Conservation (phyloP, 495 filamentous ascomycete genomes). For the Cladorrhinum samala region DNA sequence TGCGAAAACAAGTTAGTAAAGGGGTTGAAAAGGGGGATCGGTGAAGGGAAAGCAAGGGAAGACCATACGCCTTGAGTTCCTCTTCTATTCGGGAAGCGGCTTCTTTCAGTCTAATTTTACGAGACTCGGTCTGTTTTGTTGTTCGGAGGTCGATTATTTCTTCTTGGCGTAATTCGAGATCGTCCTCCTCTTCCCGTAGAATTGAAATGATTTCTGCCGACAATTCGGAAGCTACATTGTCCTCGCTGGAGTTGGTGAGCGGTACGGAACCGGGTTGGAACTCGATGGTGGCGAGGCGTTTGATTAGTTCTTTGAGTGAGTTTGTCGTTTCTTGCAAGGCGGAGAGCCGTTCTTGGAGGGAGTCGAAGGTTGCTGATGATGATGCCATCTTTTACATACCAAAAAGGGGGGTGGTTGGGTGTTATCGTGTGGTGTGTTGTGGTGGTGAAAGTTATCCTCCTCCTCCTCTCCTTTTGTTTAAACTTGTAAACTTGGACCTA, state of each 20-base stretch:
- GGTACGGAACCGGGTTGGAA: constrained; percentile 55
- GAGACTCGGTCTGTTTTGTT: constrained; percentile 43
- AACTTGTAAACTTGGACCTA: no score
- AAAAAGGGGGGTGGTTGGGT: background rate
- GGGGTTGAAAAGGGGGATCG: background rate
- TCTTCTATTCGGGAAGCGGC: constrained; percentile 56
- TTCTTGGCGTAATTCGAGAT: constrained; percentile 73
- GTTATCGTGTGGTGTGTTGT: background rate
- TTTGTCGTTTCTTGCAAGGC: constrained; percentile 62
- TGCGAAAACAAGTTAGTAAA: background rate
- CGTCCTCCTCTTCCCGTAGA: constrained; percentile 78
- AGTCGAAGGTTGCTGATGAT: no score
- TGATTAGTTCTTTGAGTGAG: constrained; percentile 66
- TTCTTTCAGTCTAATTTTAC: constrained; percentile 54
- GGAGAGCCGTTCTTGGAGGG: constrained; percentile 59
- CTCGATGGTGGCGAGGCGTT: constrained; percentile 63
- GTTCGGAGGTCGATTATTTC: constrained; percentile 59
- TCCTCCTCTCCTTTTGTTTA: no score
- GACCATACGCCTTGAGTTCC: constrained; percentile 66
- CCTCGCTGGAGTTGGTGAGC: constrained; percentile 42
- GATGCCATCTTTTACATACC: constrained; percentile 22
- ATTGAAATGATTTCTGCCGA: constrained; percentile 73
- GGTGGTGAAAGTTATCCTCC: no score
- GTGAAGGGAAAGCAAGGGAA: constrained; percentile 7
- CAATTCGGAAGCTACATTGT: constrained; percentile 67